phyloP scores from a whole-genome alignment of 2,329 filamentous ascomycete genomes.

The Pezicula carpinea region DNA sequence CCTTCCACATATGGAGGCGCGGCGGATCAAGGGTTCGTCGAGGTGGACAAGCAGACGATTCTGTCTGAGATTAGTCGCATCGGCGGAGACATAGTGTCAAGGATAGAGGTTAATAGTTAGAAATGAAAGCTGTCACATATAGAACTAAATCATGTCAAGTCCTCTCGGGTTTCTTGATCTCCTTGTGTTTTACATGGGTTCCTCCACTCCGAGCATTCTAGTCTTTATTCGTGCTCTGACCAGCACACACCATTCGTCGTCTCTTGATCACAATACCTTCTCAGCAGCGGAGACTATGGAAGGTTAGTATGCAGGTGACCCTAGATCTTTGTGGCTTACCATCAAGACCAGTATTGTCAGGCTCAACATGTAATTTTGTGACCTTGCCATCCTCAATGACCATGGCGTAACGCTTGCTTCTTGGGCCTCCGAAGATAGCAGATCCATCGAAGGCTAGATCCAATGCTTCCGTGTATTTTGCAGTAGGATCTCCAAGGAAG shows the following conservation, averaged over 20 bases:
- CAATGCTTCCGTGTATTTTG: slow-evolving; percentile 75
- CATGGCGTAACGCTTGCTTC: slow-evolving; percentile 85
- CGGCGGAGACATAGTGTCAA: slow-evolving; percentile 62
- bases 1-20: slow-evolving; percentile 25
- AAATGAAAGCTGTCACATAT: neutral
- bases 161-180: too few species aligned
- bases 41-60: slow-evolving; percentile 63
- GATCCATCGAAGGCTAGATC: slow-evolving; percentile 78
- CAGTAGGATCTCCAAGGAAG: slow-evolving; percentile 79
- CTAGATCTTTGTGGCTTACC: slow-evolving; percentile 42
- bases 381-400: slow-evolving; percentile 82
- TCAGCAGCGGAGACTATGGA: slow-evolving; percentile 42
- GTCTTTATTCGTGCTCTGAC: too few species aligned
- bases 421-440: slow-evolving; percentile 73
- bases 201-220: too few species aligned
- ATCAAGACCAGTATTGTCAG: slow-evolving; percentile 78
- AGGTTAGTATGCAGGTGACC: neutral
- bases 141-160: too few species aligned
- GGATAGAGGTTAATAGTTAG: slow-evolving; percentile 45
- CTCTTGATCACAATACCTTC: slow-evolving; percentile 31
- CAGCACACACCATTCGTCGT: too few species aligned
- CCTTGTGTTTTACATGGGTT: too few species aligned
- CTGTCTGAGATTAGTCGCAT: slow-evolving; percentile 68
- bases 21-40: slow-evolving; percentile 40
- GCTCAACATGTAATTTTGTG: slow-evolving; percentile 75